phyloP scores from a whole-genome alignment of 768 basidiomycete genomes.

The Lactarius hengduanensis region DNA sequence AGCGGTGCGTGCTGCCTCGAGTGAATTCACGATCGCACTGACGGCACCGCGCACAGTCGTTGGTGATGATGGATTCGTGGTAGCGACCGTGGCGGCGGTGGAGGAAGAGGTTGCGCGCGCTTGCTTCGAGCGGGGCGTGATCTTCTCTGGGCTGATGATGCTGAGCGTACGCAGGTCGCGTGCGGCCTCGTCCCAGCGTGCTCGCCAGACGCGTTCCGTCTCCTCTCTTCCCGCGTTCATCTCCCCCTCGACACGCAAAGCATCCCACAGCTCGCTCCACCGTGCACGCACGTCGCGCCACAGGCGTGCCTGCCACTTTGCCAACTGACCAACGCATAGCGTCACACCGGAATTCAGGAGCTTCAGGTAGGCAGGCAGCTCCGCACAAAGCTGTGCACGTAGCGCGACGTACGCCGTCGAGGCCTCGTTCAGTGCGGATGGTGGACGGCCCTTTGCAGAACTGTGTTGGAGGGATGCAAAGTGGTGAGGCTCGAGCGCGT shows the following conservation, averaged over 20 bases:
- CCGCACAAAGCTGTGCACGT: constrained; percentile 64
- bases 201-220: constrained; percentile 69
- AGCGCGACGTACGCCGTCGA: constrained; percentile 77
- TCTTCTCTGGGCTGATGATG: constrained; percentile 40
- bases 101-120: background rate
- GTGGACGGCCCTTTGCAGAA: constrained; percentile 62
- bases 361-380: constrained; percentile 63
- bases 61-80: constrained; percentile 5
- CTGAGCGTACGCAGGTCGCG: constrained; percentile 42
- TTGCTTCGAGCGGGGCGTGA: constrained; percentile 23
- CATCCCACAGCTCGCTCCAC: constrained; percentile 87
- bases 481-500: constrained; percentile 69
- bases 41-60: constrained; percentile 16
- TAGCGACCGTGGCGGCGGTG: background rate
- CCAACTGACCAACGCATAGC: constrained; percentile 50
- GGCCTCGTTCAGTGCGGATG: constrained; percentile 64
- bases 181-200: constrained; percentile 67
- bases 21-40: constrained; percentile 16
- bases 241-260: constrained; percentile 39
- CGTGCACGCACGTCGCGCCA: constrained; percentile 58
- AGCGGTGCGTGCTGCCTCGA: constrained; percentile 30
- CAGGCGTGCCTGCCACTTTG: constrained; percentile 56
- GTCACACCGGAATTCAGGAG: constrained; percentile 62
- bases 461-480: constrained; percentile 66
- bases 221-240: constrained; percentile 61